A percentile compares a stretch with the other conserved stretches of the same genome.
phyloP scores from a whole-genome alignment of 352 stramenopile species.

The Stephanocyclus meneghinianus region DNA sequence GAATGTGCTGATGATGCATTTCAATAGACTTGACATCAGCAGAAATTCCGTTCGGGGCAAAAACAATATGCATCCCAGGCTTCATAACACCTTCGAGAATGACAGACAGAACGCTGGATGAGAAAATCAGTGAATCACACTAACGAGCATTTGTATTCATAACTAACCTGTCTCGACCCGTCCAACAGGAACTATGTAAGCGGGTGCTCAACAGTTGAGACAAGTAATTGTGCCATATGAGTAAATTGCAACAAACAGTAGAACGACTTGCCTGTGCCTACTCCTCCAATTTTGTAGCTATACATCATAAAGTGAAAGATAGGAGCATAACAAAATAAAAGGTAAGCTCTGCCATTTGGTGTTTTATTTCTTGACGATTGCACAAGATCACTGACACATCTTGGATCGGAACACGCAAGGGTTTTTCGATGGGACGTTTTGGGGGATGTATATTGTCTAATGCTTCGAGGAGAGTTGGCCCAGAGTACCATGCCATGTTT shows the following conservation, averaged over 20 bases:
- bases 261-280: constrained; percentile 85
- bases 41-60: constrained; percentile 89
- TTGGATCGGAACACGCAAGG: constrained; percentile 83
- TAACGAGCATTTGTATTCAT: too few species aligned
- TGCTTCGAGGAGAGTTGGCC: constrained; percentile 89
- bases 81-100: constrained; percentile 83
- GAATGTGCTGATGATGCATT: constrained; percentile 92
- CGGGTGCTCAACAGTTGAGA: too few species aligned
- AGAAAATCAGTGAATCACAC: too few species aligned
- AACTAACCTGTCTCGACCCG: constrained; percentile 91
- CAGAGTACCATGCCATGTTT: constrained; percentile 98
- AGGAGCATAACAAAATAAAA: neutral
- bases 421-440: constrained; percentile 91
- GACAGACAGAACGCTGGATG: too few species aligned
- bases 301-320: constrained; percentile 39
- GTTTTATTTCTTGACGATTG: neutral
- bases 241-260: too few species aligned
- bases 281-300: constrained; percentile 97
- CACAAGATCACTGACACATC: too few species aligned
- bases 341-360: neutral
- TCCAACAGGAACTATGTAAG: constrained; percentile 85
- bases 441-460: constrained; percentile 90
- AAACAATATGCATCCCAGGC: constrained; percentile 89
- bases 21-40: constrained; percentile 95
- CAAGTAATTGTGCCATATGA: too few species aligned